Evolutionary conservation across 1,284 basidiomycete genomes (phyloP).

Genomic region (Apiotrichum mycotoxinovorans): DNA sequence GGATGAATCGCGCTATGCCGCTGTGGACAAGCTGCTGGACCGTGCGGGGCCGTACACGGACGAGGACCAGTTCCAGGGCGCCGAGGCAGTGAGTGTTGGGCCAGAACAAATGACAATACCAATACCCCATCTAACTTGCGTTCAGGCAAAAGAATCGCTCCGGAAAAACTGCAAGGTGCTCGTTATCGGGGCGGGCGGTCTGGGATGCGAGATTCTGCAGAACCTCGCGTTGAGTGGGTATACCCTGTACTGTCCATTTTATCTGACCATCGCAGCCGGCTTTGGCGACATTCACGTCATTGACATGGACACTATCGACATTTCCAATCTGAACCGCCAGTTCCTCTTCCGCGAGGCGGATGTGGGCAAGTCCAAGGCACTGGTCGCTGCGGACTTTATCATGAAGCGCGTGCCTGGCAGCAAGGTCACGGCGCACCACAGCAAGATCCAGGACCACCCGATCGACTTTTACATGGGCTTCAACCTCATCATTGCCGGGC

Average conservation of each 20-base stretch:
- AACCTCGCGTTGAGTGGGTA: constrained; percentile 70
- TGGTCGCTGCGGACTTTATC: constrained; percentile 87
- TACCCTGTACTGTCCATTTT: background rate
- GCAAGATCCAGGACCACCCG: constrained; percentile 97
- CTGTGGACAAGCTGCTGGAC: constrained; percentile 44
- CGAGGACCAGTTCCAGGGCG: constrained; percentile 32
- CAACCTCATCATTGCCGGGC: constrained; percentile 91
- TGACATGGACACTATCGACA: constrained; percentile 99
- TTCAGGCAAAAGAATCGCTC: constrained; percentile 81
- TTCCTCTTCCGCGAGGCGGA: constrained; percentile 85
- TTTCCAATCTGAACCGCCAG: constrained; percentile 97
- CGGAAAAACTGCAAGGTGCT: constrained; percentile 82
- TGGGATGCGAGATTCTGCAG: constrained; percentile 92
- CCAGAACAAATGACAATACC: too few species aligned
- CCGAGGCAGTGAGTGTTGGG: constrained; percentile 23
- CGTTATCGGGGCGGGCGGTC: constrained; percentile 92
- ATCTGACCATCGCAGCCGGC: constrained; percentile 62
- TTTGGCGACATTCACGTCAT: constrained; percentile 99
- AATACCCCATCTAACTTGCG: constrained; percentile 7
- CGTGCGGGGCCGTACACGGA: constrained; percentile 45
- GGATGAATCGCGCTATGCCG: constrained; percentile 27
- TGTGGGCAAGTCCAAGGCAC: constrained; percentile 91
- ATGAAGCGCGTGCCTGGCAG: constrained; percentile 93
- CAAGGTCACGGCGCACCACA: constrained; percentile 91
- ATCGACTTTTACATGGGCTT: constrained; percentile 97